Conservation (phyloP, 768 basidiomycete genomes). For the Russula griseocarnosa region DNA sequence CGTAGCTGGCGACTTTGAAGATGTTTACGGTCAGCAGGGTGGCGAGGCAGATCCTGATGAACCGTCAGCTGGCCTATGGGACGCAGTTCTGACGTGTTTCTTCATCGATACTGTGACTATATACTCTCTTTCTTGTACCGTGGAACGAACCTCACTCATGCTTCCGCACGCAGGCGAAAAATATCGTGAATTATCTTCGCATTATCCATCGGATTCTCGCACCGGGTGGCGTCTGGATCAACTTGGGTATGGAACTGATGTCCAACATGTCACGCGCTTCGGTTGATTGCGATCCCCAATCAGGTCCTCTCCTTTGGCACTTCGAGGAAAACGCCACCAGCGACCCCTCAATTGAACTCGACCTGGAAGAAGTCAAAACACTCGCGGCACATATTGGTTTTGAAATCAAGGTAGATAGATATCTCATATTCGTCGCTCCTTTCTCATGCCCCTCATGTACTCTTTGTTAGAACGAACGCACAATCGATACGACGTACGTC, state of each 20-base stretch:
- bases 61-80: conserved; percentile 76
- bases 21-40: conserved; percentile 66
- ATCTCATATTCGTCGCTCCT: background rate
- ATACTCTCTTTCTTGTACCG: background rate
- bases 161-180: conserved; percentile 61
- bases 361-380: conserved; percentile 78
- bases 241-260: conserved; percentile 51
- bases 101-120: conserved; percentile 86
- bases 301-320: conserved; percentile 92
- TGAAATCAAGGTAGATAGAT: conserved; percentile 69
- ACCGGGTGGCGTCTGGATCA: conserved; percentile 89
- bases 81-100: conserved; percentile 91
- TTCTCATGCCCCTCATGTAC: conserved; percentile 9
- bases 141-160: background rate
- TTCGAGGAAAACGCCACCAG: conserved; percentile 84
- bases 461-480: conserved; percentile 65
- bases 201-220: conserved; percentile 79
- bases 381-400: conserved; percentile 76
- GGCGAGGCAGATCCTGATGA: conserved; percentile 47
- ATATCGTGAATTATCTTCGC: conserved; percentile 87
- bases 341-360: conserved; percentile 82
- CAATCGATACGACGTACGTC: conserved; percentile 81
- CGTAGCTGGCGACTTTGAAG: conserved; percentile 92
- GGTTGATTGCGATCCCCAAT: background rate
- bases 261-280: background rate